phyloP scores from a whole-genome alignment of 192 early-diverging fungal genomes.

The Pecoramyces ruminantium region DNA sequence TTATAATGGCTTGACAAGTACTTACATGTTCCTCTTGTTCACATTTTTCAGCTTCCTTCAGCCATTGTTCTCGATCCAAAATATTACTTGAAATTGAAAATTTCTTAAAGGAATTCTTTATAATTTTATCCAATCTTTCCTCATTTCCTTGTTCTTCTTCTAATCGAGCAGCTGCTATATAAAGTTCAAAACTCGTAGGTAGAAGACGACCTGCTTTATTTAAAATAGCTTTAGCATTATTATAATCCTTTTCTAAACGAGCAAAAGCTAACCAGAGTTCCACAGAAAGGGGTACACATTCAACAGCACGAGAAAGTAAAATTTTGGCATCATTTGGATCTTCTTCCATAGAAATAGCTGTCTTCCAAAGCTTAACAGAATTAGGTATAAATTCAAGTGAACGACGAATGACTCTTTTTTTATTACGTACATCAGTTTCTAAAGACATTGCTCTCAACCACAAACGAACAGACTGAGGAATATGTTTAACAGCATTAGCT shows the following conservation, averaged over 20 bases:
- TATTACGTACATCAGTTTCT: slow-evolving; percentile 54
- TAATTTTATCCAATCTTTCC: slow-evolving; percentile 46
- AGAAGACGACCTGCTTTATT: slow-evolving; percentile 72
- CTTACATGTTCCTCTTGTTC: slow-evolving; percentile 59
- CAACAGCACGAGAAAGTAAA: slow-evolving; percentile 79
- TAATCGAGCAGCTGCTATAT: slow-evolving; percentile 82
- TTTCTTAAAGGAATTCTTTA: slow-evolving; percentile 48
- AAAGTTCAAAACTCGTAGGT: slow-evolving; percentile 84
- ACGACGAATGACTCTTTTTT: slow-evolving; percentile 70
- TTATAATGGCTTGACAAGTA: slow-evolving; percentile 72
- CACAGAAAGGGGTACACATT: slow-evolving; percentile 73
- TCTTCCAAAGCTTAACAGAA: slow-evolving; percentile 83
- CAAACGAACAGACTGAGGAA: slow-evolving; percentile 83
- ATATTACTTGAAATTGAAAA: slow-evolving; percentile 46
- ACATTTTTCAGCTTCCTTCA: slow-evolving; percentile 65
- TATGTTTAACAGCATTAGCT: slow-evolving; percentile 70
- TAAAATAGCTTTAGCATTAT: slow-evolving; percentile 72
- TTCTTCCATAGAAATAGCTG: slow-evolving; percentile 77
- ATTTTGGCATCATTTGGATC: slow-evolving; percentile 82
- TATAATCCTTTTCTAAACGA: slow-evolving; percentile 62
- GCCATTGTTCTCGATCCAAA: slow-evolving; percentile 73
- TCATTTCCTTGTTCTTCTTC: slow-evolving; percentile 66
- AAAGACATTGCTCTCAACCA: slow-evolving; percentile 79
- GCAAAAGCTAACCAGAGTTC: slow-evolving; percentile 95
- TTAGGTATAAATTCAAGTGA: slow-evolving; percentile 88